Percentiles rank a stretch among this genome's conserved stretches.
These are phyloP conservation scores for Lactarius trivialis DNA, from an alignment of 768 basidiomycete genomes.

Conservation along the genomic window DNA sequence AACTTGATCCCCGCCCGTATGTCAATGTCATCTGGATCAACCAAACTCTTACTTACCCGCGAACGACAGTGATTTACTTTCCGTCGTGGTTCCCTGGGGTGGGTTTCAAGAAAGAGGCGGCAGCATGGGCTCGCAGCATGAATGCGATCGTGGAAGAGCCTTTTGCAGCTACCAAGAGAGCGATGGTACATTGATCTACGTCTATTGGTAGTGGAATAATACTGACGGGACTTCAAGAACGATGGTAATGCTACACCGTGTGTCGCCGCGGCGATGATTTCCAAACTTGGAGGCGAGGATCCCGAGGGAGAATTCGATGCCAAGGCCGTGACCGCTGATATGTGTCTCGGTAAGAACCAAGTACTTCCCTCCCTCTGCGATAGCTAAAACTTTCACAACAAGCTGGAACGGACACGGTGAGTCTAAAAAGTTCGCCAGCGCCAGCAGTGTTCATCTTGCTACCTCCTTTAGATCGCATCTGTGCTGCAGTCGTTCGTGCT, in stretches of 20 bases:
- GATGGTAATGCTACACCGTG: background rate
- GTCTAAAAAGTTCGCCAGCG: background rate
- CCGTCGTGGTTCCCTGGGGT: conserved; percentile 28
- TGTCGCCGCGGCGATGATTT: background rate
- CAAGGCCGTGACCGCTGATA: conserved; percentile 5
- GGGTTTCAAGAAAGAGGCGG: conserved; percentile 24
- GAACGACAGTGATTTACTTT: conserved; percentile 20
- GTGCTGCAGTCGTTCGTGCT: conserved; percentile 29
- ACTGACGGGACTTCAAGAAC: background rate
- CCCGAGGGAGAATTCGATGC: background rate
- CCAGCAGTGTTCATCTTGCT: background rate
- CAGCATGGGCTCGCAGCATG: conserved; percentile 22
- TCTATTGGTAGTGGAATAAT: background rate
- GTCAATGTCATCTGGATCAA: conserved; percentile 11
- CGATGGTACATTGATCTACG: conserved; percentile 18
- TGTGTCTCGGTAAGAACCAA: conserved; percentile 2
- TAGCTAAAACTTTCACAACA: background rate
- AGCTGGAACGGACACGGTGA: conserved; percentile 7
- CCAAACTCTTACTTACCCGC: background rate
- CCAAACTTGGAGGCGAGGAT: background rate
- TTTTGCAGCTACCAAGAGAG: conserved; percentile 22
- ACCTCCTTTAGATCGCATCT: conserved; percentile 26
- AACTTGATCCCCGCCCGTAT: conserved; percentile 34
- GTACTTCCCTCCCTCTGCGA: background rate
- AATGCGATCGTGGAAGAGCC: conserved; percentile 26